These are phyloP conservation scores for Claviceps fusiformis DNA, from an alignment of 2,329 filamentous ascomycete genomes.

Conservation along the genomic window DNA sequence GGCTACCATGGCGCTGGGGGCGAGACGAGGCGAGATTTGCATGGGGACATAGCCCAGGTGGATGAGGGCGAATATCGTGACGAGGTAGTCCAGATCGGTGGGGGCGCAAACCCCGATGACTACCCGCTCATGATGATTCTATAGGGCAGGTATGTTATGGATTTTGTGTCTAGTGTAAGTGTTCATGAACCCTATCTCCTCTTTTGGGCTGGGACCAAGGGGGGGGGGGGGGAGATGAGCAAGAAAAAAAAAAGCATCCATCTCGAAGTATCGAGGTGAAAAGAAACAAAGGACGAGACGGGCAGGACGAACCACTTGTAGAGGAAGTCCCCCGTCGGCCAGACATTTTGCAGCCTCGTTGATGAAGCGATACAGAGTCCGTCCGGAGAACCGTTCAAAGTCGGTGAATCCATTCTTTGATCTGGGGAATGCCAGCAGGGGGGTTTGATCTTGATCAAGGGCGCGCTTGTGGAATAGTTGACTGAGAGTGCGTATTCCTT, in stretches of 20 bases:
- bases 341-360: not conserved
- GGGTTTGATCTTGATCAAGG: not conserved
- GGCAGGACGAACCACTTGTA: not conserved
- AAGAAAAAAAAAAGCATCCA: not conserved
- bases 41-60: not conserved
- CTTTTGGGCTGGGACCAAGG: too few species aligned
- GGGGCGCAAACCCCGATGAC: conserved; percentile 33
- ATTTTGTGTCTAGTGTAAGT: too few species aligned
- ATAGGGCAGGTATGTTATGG: not conserved
- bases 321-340: not conserved
- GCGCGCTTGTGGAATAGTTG: not conserved
- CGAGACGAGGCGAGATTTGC: not conserved
- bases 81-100: conserved; percentile 34
- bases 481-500: not conserved
- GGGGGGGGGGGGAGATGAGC: too few species aligned
- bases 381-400: not conserved
- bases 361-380: not conserved
- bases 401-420: not conserved
- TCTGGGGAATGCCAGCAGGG: not conserved
- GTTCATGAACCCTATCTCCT: too few species aligned
- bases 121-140: not conserved
- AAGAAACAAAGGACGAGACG: not conserved
- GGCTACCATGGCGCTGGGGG: not conserved
- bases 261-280: not conserved
- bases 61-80: conserved; percentile 1